A percentile compares a stretch with the other conserved stretches of the same genome.
phyloP scores from a whole-genome alignment of 768 basidiomycete genomes.

The Boletus eberwhitei region DNA sequence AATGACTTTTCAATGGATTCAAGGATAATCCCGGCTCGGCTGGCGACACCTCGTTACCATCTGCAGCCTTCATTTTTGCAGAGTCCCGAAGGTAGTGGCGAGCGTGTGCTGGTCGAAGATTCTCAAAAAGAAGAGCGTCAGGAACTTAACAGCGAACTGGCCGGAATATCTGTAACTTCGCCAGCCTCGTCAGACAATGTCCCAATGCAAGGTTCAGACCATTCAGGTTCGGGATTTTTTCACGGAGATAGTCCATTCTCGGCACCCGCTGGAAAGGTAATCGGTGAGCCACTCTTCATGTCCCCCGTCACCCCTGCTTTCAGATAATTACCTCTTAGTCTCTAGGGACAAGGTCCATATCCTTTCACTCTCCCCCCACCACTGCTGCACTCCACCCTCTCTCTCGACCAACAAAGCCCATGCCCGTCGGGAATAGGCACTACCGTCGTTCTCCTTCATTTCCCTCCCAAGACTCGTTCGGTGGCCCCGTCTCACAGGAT shows the following conservation, averaged over 20 bases:
- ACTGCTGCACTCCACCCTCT: conserved; percentile 9
- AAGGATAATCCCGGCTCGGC: conserved; percentile 33
- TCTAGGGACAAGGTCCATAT: conserved; percentile 31
- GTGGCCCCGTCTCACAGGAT: conserved; percentile 46
- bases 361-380: conserved; percentile 34
- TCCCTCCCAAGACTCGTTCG: conserved; percentile 63
- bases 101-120: conserved; percentile 35
- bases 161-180: conserved; percentile 18
- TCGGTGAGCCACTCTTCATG: conserved; percentile 28
- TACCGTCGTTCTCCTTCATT: conserved; percentile 35
- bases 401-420: conserved; percentile 18
- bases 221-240: conserved; percentile 26
- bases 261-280: conserved; percentile 29
- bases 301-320: conserved; percentile 18
- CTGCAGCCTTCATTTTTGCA: conserved; percentile 28
- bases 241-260: conserved; percentile 23
- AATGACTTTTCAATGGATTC: conserved; percentile 43
- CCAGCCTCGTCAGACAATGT: conserved; percentile 23
- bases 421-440: conserved; percentile 21
- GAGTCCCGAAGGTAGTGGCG: conserved; percentile 1
- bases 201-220: conserved; percentile 25
- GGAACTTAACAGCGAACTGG: conserved; percentile 15
- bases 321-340: conserved; percentile 27
- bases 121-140: conserved; percentile 53
- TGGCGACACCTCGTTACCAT: conserved; percentile 47